Conservation (phyloP, 1,139 yeast species). For the Meyerozyma athensensis region DNA sequence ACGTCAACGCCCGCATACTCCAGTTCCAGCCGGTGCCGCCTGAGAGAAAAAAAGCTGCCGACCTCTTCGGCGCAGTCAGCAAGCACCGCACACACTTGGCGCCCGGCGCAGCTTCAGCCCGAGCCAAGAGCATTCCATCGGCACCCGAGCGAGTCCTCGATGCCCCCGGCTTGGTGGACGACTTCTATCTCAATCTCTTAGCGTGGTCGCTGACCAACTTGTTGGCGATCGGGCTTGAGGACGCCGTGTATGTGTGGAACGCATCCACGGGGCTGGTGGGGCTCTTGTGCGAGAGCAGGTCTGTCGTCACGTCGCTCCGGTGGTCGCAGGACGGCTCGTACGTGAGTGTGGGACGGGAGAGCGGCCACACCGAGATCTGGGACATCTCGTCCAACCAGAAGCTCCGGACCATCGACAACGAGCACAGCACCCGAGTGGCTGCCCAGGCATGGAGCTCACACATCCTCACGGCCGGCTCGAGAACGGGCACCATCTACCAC, state of each 20-base stretch:
- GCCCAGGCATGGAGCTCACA: slow-evolving; percentile 86
- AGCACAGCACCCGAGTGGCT: slow-evolving; percentile 61
- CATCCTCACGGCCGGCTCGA: slow-evolving; percentile 74
- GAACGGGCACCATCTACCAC: slow-evolving; percentile 79
- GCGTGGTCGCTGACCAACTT: slow-evolving; percentile 86
- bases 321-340: slow-evolving; percentile 95
- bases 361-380: slow-evolving; percentile 90
- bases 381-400: slow-evolving; percentile 76
- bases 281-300: slow-evolving; percentile 54
- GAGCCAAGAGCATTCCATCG: slow-evolving; percentile 70
- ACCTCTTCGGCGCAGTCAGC: slow-evolving; percentile 32
- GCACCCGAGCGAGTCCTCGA: slow-evolving; percentile 93
- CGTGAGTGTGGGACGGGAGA: slow-evolving; percentile 77
- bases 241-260: slow-evolving; percentile 87
- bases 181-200: slow-evolving; percentile 80
- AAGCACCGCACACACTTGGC: slow-evolving; percentile 19
- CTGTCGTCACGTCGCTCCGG: slow-evolving; percentile 64
- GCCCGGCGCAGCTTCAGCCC: slow-evolving; percentile 49
- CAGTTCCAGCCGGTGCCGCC: slow-evolving; percentile 90
- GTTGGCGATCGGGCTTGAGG: slow-evolving; percentile 86
- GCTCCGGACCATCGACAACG: slow-evolving; percentile 71
- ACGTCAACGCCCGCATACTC: slow-evolving; percentile 76
- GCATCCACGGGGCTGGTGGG: slow-evolving; percentile 82
- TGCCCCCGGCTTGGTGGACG: slow-evolving; percentile 94
- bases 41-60: slow-evolving; percentile 55